Conservation (phyloP, 2,329 filamentous ascomycete species). For the Catunica adiposa region DNA sequence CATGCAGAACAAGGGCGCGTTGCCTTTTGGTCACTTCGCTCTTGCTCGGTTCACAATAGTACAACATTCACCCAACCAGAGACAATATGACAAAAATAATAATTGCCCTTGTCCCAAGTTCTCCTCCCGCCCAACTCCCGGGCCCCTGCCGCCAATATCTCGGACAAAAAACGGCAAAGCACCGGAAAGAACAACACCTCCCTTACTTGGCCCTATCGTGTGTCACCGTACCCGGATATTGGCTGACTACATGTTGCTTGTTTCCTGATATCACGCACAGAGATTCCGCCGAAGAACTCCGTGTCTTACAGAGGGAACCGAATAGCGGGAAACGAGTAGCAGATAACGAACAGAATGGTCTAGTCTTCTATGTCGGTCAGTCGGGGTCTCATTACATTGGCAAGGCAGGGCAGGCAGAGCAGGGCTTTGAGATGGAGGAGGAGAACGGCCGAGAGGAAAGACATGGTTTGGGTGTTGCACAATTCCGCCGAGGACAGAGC, state of each 20-base stretch:
- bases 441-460: background rate
- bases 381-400: background rate
- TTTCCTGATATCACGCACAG: background rate
- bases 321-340: no score
- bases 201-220: no score
- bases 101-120: no score
- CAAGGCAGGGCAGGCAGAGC: background rate
- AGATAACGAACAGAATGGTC: background rate
- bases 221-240: background rate
- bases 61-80: no score
- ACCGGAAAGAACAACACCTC: background rate
- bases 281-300: background rate
- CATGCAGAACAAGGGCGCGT: no score
- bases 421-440: background rate
- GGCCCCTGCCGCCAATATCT: constrained; percentile 1
- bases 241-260: background rate
- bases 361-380: background rate
- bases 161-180: constrained; percentile 8
- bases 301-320: no score
- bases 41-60: no score
- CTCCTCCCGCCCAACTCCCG: no score
- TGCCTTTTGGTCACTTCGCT: no score
- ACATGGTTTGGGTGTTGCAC: background rate
- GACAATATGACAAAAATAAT: no score
- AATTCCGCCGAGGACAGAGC: background rate